Conservation (phyloP, 1,139 yeast species). For the Kurtzmaniella quercitrusa region DNA sequence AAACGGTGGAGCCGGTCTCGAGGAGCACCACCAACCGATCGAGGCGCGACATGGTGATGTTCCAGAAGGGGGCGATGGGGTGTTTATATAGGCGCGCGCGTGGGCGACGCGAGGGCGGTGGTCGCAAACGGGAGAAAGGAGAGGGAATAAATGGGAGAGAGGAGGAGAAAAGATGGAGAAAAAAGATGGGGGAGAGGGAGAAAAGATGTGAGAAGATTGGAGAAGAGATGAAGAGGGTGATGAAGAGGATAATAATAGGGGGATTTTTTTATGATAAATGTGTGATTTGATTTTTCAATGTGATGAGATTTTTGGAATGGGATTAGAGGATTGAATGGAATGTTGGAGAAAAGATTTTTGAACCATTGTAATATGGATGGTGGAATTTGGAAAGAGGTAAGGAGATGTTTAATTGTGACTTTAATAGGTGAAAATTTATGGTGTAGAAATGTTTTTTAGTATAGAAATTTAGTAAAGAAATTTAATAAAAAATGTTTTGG, state of each 20-base stretch:
- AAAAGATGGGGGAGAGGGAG: background rate
- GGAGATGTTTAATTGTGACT: too few relatives aligned
- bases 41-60: conserved; percentile 40
- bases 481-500: too few relatives aligned
- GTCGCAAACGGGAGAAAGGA: background rate
- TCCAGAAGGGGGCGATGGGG: conserved; percentile 1
- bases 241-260: background rate
- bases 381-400: too few relatives aligned
- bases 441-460: too few relatives aligned
- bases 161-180: background rate
- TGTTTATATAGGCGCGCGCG: conserved; percentile 1
- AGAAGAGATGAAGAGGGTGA: background rate
- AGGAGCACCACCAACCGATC: conserved; percentile 74
- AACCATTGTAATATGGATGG: too few relatives aligned
- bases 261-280: background rate
- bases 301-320: too few relatives aligned
- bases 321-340: too few relatives aligned
- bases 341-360: too few relatives aligned
- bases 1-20: conserved; percentile 94
- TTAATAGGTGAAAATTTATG: too few relatives aligned
- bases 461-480: too few relatives aligned
- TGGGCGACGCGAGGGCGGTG: background rate
- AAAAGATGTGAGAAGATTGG: background rate
- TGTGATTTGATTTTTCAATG: too few relatives aligned
- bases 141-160: background rate